Conservation (phyloP, 495 filamentous ascomycete species). For the Neurospora sp. region DNA sequence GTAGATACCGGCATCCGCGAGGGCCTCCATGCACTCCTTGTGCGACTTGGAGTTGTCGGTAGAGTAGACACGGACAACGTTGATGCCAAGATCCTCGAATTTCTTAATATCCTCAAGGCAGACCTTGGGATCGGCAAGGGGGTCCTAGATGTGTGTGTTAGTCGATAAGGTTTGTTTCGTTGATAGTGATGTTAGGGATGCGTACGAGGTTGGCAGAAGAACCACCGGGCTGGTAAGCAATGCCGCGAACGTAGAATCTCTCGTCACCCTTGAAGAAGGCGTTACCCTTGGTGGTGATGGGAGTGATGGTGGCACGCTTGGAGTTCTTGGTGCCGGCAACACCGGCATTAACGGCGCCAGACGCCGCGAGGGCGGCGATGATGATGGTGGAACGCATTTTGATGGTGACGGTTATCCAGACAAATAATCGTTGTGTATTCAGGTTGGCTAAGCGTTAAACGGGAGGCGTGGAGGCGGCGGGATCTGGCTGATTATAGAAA, state of each 20-base stretch:
- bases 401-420: background rate
- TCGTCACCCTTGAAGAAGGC: conserved; percentile 79
- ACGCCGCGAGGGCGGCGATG: conserved; percentile 43
- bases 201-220: conserved; percentile 40
- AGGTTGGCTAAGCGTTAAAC: background rate
- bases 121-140: conserved; percentile 58
- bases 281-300: conserved; percentile 34
- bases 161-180: background rate
- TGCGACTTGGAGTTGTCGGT: conserved; percentile 84
- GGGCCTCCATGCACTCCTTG: conserved; percentile 71
- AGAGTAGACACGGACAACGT: conserved; percentile 89
- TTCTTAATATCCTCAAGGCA: conserved; percentile 80
- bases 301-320: conserved; percentile 36
- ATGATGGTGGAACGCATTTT: conserved; percentile 47
- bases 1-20: conserved; percentile 85
- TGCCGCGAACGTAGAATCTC: conserved; percentile 89
- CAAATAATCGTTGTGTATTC: background rate
- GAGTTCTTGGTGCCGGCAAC: conserved; percentile 42
- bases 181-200: background rate
- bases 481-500: background rate
- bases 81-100: conserved; percentile 80
- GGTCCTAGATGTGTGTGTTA: conserved; percentile 44
- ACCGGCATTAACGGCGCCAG: conserved; percentile 42
- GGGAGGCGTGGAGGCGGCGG: background rate
- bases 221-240: conserved; percentile 94